Percentiles rank a stretch among this genome's conserved stretches.
phyloP scores from a whole-genome alignment of 768 basidiomycete species.

The Tubosaeta sp. region DNA sequence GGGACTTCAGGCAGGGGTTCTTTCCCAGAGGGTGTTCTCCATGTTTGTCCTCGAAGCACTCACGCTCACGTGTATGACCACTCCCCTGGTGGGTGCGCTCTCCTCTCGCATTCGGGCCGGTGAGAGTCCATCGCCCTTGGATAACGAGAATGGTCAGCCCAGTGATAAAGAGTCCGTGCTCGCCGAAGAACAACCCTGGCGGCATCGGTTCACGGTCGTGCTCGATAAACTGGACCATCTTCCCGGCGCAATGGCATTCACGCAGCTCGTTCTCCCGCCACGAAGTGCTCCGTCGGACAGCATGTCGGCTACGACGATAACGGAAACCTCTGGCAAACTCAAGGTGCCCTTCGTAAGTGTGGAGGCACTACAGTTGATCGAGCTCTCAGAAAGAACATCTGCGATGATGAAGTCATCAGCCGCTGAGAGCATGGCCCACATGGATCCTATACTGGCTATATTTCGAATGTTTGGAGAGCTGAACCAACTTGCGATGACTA shows the following conservation, averaged over 20 bases:
- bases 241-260: constrained; percentile 51
- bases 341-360: constrained; percentile 38
- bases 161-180: constrained; percentile 8
- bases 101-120: constrained; percentile 60
- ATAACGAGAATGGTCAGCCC: constrained; percentile 28
- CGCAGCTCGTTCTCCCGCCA: constrained; percentile 66
- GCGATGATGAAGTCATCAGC: constrained; percentile 62
- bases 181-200: constrained; percentile 30
- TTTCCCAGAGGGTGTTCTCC: constrained; percentile 75
- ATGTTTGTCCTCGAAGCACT: constrained; percentile 92
- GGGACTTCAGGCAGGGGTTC: constrained; percentile 74
- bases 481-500: constrained; percentile 58
- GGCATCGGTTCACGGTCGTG: constrained; percentile 72
- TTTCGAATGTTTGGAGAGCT: constrained; percentile 76
- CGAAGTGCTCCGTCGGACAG: constrained; percentile 2
- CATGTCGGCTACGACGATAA: constrained; percentile 6
- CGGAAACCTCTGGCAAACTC: background rate
- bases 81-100: constrained; percentile 62
- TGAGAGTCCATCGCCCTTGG: constrained; percentile 10
- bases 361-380: constrained; percentile 82
- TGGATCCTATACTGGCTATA: constrained; percentile 67
- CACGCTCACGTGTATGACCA: constrained; percentile 81
- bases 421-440: constrained; percentile 61
- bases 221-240: constrained; percentile 88
- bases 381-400: constrained; percentile 64